phyloP scores from a whole-genome alignment of 768 basidiomycete genomes.

The Wakefieldia striispora region DNA sequence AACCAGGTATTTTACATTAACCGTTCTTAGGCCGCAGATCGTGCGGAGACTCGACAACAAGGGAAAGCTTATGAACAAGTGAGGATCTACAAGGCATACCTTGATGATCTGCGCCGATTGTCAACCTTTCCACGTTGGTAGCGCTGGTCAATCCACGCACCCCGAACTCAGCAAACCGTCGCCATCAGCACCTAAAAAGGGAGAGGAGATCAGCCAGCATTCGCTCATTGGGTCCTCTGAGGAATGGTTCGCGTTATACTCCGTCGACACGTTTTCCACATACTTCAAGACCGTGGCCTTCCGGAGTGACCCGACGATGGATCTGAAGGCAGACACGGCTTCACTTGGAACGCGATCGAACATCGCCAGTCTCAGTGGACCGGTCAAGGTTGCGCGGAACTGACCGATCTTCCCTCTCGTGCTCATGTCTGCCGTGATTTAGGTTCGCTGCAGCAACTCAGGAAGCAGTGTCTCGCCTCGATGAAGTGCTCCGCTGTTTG shows the following conservation, averaged over 20 bases:
- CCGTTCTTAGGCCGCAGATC: slow-evolving; percentile 49
- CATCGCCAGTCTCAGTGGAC: too few relatives aligned
- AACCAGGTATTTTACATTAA: background rate
- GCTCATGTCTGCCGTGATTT: too few relatives aligned
- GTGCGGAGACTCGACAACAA: slow-evolving; percentile 38
- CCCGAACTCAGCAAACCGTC: too few relatives aligned
- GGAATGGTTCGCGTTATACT: slow-evolving; percentile 59
- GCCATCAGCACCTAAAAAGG: slow-evolving; percentile 57
- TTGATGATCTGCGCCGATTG: background rate
- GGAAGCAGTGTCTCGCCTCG: too few relatives aligned
- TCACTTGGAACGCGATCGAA: slow-evolving; percentile 40
- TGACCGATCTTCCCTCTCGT: too few relatives aligned
- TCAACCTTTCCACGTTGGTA: too few relatives aligned
- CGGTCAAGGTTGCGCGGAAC: too few relatives aligned
- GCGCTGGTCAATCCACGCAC: too few relatives aligned
- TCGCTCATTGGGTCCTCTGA: slow-evolving; percentile 67
- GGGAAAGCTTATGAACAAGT: slow-evolving; percentile 80
- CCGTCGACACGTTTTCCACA: slow-evolving; percentile 70
- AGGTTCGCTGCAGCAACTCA: too few relatives aligned
- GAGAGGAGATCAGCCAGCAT: slow-evolving; percentile 64
- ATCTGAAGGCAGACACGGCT: slow-evolving; percentile 53
- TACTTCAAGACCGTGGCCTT: slow-evolving; percentile 75
- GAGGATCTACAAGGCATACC: slow-evolving; percentile 12
- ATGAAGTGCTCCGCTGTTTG: too few relatives aligned
- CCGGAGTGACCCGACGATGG: slow-evolving; percentile 73